Conservation (phyloP, 108 stramenopile genomes). For the Ochromonas danica region DNA sequence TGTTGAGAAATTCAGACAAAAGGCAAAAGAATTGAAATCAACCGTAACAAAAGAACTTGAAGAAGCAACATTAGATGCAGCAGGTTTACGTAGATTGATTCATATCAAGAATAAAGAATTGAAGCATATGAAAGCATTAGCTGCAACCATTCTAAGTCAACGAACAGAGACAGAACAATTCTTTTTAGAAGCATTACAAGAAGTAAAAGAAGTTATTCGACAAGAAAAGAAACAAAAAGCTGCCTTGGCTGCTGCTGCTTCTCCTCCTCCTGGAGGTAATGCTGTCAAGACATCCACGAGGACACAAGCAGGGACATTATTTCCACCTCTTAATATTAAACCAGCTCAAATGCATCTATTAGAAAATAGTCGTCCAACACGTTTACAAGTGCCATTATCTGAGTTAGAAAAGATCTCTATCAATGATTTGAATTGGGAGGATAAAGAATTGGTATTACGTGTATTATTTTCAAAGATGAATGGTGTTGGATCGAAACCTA, state of each 20-base stretch:
- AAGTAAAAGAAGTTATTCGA: conserved; percentile 39
- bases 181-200: conserved; percentile 51
- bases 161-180: conserved; percentile 63
- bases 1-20: conserved; percentile 38
- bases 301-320: conserved; percentile 1
- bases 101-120: conserved; percentile 50
- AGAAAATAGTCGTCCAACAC: not conserved
- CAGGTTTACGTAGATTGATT: conserved; percentile 41
- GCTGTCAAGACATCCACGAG: not conserved
- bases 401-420: too few species aligned
- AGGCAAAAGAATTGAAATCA: conserved; percentile 38
- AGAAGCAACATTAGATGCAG: conserved; percentile 51
- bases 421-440: conserved; percentile 53
- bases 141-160: conserved; percentile 59
- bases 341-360: not conserved
- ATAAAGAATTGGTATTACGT: conserved; percentile 61
- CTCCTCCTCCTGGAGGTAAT: not conserved
- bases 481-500: not conserved
- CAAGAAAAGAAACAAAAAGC: not conserved
- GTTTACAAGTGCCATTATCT: too few species aligned
- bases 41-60: conserved; percentile 50
- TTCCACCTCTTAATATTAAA: conserved; percentile 25
- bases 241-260: not conserved
- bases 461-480: conserved; percentile 66
- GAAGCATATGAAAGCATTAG: conserved; percentile 52